Evolutionary conservation across 2,329 filamentous ascomycete genomes (phyloP), one percentile per base, ranked within the genome.

Genomic region (Diaporthe longicolla): DNA sequence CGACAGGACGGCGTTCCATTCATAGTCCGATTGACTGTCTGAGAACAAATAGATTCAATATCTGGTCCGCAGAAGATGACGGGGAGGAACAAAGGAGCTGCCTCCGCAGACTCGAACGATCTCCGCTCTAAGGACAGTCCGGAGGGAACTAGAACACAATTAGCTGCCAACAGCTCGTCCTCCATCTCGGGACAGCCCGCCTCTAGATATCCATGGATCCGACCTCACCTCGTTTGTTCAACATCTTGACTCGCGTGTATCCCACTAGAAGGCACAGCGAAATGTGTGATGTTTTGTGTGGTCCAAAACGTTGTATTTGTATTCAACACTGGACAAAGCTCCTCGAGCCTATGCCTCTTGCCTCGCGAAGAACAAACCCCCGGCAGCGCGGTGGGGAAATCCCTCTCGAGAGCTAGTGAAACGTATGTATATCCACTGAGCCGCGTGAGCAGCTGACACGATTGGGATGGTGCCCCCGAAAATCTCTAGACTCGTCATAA

Each of bases 361-460:
- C n/a, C 29, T 71, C 57, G 57, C 50, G 32, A 29, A 21, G 70
- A 63, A 55, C 17, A 17, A 54, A 4, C 48, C 58, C n/a, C 40
- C 24, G 45, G 45, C 58, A 35, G 17, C 5, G 57, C 35, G 24
- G 9, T 6, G 4, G 52, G 57, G 11, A n/a, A 17, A 54, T 11
- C 32, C 55, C 55, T 50, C 37, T 26, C 43, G 63, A 69, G 37
- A 66, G 29, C 63, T 15, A 57, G 32, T 37, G 43, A 65, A 72
- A 74, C 68, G 69, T 74, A 74, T 74, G 69, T 74, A 74, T 72
- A 72, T 72, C 70, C 57, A 63, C 55, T 40, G 57, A 71, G 19
- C 70, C 70, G 70, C 70, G 70, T 63, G 70, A 54, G 70, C 70
- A 58, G 35, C 45, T 71, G 40, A 71, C 69, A 54, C 54, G 57